phyloP scores from a whole-genome alignment of 441 rosid genomes.

The Hura crepitans region DNA sequence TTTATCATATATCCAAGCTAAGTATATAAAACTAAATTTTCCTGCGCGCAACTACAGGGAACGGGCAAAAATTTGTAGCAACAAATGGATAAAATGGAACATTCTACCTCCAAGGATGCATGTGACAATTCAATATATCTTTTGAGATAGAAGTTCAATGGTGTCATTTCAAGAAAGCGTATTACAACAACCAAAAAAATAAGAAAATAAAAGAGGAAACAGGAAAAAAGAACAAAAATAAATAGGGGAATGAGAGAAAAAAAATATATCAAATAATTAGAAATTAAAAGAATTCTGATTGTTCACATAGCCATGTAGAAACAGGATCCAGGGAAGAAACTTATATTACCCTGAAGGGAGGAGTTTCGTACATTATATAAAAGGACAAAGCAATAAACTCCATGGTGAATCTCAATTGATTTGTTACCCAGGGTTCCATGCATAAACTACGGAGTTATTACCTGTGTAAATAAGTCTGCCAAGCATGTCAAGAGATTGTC shows the following conservation, averaged over 20 bases:
- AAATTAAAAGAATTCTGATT: neutral
- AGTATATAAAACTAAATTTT: neutral
- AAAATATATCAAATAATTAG: neutral
- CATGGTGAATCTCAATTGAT: neutral
- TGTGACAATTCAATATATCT: neutral
- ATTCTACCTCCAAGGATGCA: too few species aligned
- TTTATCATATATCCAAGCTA: neutral
- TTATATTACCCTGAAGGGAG: neutral
- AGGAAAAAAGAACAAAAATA: neutral
- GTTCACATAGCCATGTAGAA: neutral
- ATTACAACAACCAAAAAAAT: neutral
- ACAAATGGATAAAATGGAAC: neutral
- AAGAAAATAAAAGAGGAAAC: neutral
- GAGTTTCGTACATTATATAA: neutral
- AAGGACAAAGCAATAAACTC: neutral
- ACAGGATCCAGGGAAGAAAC: neutral
- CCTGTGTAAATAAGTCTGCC: conserved; percentile 95
- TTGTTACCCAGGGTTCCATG: neutral
- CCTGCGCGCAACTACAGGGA: neutral
- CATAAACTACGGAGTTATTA: conserved; percentile 19
- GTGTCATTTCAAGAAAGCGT: neutral
- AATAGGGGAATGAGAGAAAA: neutral
- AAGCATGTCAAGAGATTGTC: conserved; percentile 95
- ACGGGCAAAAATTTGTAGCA: neutral
- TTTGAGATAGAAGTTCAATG: neutral